Percentiles rank a stretch among this genome's conserved stretches.
These are phyloP conservation scores for Carex scoparia DNA, from an alignment of 176 grass and related monocot species.

Conservation along the genomic window DNA sequence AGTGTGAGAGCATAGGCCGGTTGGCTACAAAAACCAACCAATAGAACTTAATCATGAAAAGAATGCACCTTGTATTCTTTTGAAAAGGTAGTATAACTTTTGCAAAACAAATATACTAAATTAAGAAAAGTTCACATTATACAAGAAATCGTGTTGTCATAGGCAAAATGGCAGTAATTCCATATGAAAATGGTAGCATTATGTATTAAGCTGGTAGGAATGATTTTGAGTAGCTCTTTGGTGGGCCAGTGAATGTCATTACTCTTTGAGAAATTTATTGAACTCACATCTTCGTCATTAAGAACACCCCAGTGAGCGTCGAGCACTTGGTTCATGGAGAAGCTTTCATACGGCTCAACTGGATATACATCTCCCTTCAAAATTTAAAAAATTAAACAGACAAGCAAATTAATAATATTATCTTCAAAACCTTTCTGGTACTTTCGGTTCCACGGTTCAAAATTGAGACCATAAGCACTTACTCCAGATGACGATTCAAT, in stretches of 20 bases:
- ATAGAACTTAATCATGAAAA: background rate
- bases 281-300: conserved; percentile 91
- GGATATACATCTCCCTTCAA: conserved; percentile 98
- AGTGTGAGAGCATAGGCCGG: conserved; percentile 75
- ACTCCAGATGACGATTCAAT: conserved; percentile 22
- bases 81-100: background rate
- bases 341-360: conserved; percentile 51
- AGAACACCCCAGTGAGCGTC: conserved; percentile 97
- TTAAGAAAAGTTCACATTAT: background rate
- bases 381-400: conserved; percentile 24
- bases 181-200: background rate
- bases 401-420: conserved; percentile 24
- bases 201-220: background rate
- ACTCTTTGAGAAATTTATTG: background rate
- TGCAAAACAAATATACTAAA: background rate
- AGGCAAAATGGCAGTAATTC: conserved; percentile 1
- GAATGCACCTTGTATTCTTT: background rate
- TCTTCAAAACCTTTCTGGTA: background rate
- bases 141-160: background rate
- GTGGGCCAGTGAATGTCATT: background rate
- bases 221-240: background rate
- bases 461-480: background rate
- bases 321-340: conserved; percentile 61
- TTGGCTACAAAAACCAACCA: conserved; percentile 41
- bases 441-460: background rate